A percentile compares a stretch with the other conserved stretches of the same genome.
Conservation (phyloP, 345 rosid species). For the Cardamine chenopodiifolia region DNA sequence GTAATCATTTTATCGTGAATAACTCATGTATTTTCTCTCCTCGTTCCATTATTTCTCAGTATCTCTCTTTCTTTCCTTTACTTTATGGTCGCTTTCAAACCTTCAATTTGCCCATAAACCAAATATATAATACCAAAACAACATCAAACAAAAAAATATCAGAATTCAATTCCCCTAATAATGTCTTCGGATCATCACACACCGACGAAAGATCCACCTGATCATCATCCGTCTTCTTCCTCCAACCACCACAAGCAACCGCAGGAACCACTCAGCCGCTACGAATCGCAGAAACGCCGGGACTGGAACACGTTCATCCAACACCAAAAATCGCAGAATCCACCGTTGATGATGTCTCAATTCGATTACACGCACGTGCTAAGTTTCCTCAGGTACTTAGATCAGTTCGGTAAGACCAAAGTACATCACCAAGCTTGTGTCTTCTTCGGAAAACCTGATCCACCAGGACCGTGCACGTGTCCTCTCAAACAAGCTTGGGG, state of each 20-base stretch:
- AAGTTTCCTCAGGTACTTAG: slow-evolving; percentile 80
- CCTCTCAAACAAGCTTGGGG: slow-evolving; percentile 96
- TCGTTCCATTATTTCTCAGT: slow-evolving; percentile 26
- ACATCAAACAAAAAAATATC: neutral
- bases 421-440: slow-evolving; percentile 82
- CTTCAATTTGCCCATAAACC: slow-evolving; percentile 20
- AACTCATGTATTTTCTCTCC: slow-evolving; percentile 1
- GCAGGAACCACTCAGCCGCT: slow-evolving; percentile 62
- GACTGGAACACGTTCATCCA: slow-evolving; percentile 96
- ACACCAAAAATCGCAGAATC: slow-evolving; percentile 77
- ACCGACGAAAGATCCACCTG: slow-evolving; percentile 44
- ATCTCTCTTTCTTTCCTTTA: slow-evolving; percentile 21
- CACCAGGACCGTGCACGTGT: slow-evolving; percentile 80
- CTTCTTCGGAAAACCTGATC: slow-evolving; percentile 82
- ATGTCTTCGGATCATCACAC: slow-evolving; percentile 37
- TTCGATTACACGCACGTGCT: slow-evolving; percentile 79
- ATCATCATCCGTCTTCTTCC: slow-evolving; percentile 40
- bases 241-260: slow-evolving; percentile 34
- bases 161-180: slow-evolving; percentile 24
- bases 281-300: slow-evolving; percentile 87
- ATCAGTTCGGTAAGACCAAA: slow-evolving; percentile 95
- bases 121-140: slow-evolving; percentile 24
- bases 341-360: slow-evolving; percentile 72
- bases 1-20: slow-evolving; percentile 23
- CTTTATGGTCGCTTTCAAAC: slow-evolving; percentile 29